A percentile compares a stretch with the other conserved stretches of the same genome.
Conservation (phyloP, 176 grass and related monocot species). For the Avena eriantha region DNA sequence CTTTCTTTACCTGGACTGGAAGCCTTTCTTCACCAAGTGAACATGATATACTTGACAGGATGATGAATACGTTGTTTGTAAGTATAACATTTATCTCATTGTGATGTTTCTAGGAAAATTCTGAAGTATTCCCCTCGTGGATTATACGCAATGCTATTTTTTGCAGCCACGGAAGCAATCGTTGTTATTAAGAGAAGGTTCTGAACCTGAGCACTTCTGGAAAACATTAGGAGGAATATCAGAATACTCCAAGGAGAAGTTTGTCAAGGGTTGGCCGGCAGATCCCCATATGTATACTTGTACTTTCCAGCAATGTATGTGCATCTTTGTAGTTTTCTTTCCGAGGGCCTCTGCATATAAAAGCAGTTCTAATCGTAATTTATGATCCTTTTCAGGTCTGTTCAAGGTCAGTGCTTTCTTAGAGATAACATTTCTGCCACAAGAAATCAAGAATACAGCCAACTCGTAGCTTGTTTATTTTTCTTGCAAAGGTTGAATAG, state of each 20-base stretch:
- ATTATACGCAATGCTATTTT: constrained; percentile 37
- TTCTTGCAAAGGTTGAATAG: neutral
- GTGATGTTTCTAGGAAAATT: neutral
- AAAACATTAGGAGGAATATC: constrained; percentile 67
- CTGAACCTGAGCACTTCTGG: constrained; percentile 85
- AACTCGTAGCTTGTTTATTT: neutral
- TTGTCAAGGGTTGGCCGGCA: constrained; percentile 49
- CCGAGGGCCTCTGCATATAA: constrained; percentile 20
- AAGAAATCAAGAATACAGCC: constrained; percentile 15
- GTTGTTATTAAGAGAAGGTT: constrained; percentile 69
- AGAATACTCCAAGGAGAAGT: constrained; percentile 77
- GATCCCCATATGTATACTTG: constrained; percentile 76
- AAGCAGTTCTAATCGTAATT: constrained; percentile 34
- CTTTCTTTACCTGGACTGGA: constrained; percentile 72
- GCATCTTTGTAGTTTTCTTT: neutral
- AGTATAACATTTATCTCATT: constrained; percentile 33
- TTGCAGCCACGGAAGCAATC: constrained; percentile 72
- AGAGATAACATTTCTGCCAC: neutral
- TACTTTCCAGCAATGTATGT: constrained; percentile 65
- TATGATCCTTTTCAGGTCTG: constrained; percentile 54
- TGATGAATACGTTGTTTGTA: constrained; percentile 73
- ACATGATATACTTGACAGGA: constrained; percentile 66
- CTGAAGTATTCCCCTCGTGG: neutral
- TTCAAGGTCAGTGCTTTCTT: constrained; percentile 51
- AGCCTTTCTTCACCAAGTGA: constrained; percentile 61